Evolutionary conservation across 805 yeast species (phyloP), one percentile per base, ranked within the genome.

Genomic region (Pichia thaimueangensis): DNA sequence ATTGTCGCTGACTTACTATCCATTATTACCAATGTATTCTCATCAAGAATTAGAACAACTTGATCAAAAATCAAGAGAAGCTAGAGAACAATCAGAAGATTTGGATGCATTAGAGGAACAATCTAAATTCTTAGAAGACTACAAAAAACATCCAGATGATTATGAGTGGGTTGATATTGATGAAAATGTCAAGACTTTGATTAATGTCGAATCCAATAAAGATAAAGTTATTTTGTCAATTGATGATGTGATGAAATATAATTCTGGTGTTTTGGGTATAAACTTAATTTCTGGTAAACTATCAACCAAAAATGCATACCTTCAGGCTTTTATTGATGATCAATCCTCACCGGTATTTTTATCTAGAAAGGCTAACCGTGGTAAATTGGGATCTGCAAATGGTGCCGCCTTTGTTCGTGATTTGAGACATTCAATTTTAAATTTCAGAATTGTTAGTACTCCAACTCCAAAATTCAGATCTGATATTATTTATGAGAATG

Each of bases 401-500:
- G 82, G 80, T 17, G 76, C 71, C 46, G 75, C 74, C 0, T 83
- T 83, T 50, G 68, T 85, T 38, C 75, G 94, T 59, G 93, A 85
- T 58, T 69, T 85, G 53, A 72, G 74, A 32, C 70, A 82, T 56
- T 80, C 88, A 29, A 67, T 61, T 37, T 49, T 76, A 33, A 61
- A 76, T 29, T 63, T 85, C 49, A 70, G 91, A 58, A 56, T 79
- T n/a, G 61, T 84, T 2, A 74, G 71, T 43, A 73, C 67, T 40
- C 70, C 68, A 16, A 68, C 69, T 27, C 78, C 76, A 12, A 68
- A 61, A 23, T 64, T 64, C 19, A 59, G 63, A 9, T 69, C 69
- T 34, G 79, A 81, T 30, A 56, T 85, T 23, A 45, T 77, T 17
- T 64, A 68, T 5, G 86, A 80, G 52, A 62, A 68, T 3, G 83